phyloP scores from a whole-genome alignment of 345 rosid genomes.

The Linum lewisii region DNA sequence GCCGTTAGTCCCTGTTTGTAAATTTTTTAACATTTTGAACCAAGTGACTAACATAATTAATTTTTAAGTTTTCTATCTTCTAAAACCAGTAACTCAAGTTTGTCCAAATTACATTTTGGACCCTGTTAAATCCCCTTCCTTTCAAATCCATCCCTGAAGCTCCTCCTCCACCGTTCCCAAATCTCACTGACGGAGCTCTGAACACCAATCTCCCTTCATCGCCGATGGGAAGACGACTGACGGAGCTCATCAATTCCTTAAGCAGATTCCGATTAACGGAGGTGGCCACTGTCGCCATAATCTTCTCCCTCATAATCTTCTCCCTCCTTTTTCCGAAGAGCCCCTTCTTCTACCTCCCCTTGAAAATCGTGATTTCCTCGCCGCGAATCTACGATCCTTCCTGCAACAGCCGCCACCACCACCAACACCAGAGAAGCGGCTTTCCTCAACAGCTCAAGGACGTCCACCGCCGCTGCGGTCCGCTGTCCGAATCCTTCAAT shows the following conservation, averaged over 20 bases:
- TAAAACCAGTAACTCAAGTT: too few relatives aligned
- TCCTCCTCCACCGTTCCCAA: too few relatives aligned
- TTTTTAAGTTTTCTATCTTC: too few relatives aligned
- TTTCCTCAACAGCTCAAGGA: not conserved
- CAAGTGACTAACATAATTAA: too few relatives aligned
- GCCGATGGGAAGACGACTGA: not conserved
- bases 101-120: too few relatives aligned
- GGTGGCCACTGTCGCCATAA: not conserved
- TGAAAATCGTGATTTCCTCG: not conserved
- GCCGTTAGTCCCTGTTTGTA: too few relatives aligned
- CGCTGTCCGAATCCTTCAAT: not conserved
- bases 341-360: not conserved
- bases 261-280: not conserved
- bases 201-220: too few relatives aligned
- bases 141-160: too few relatives aligned
- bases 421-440: not conserved
- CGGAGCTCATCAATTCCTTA: not conserved
- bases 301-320: not conserved
- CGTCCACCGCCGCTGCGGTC: constrained; percentile 4
- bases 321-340: not conserved
- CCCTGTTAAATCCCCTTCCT: too few relatives aligned
- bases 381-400: not conserved
- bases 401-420: not conserved
- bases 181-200: too few relatives aligned
- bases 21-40: too few relatives aligned